Percentiles rank a stretch among this genome's conserved stretches.
Evolutionary conservation across 1,284 basidiomycete genomes (phyloP).

Genomic region (Flammula alnicola): DNA sequence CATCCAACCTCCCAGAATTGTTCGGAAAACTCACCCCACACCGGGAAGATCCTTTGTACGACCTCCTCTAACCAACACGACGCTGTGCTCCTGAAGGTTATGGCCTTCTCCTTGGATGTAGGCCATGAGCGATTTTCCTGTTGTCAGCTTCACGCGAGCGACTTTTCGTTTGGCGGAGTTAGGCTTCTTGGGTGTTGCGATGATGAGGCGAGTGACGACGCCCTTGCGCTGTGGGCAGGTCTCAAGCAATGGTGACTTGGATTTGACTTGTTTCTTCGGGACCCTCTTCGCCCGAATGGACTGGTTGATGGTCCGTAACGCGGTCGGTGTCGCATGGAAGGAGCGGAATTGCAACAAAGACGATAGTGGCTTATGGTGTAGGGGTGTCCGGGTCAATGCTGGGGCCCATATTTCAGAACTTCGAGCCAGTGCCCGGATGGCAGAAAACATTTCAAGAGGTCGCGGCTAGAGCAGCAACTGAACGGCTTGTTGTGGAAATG

Average conservation of each 20-base stretch:
- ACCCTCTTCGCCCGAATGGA: constrained; percentile 68
- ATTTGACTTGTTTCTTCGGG: constrained; percentile 50
- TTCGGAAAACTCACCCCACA: constrained; percentile 73
- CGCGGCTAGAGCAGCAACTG: background rate
- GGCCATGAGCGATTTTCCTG: constrained; percentile 89
- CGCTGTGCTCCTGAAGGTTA: constrained; percentile 97
- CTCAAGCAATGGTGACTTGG: constrained; percentile 80
- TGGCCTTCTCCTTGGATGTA: constrained; percentile 99
- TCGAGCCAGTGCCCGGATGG: constrained; percentile 28
- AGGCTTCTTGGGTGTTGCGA: constrained; percentile 94
- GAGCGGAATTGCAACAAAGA: constrained; percentile 42
- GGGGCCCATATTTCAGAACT: constrained; percentile 19
- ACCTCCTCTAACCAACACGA: constrained; percentile 93
- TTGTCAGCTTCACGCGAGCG: constrained; percentile 90
- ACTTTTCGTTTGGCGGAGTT: constrained; percentile 99
- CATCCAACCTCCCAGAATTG: constrained; percentile 6
- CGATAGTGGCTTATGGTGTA: constrained; percentile 12
- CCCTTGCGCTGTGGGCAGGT: constrained; percentile 87
- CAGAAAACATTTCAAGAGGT: constrained; percentile 46
- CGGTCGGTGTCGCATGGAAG: constrained; percentile 68
- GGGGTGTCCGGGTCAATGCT: constrained; percentile 12
- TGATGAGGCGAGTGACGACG: constrained; percentile 85
- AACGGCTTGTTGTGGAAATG: background rate
- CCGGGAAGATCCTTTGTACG: constrained; percentile 97
- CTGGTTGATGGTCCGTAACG: constrained; percentile 80